Evolutionary conservation across 768 basidiomycete species (phyloP), one percentile per base, ranked within the genome.

Genomic region (Leccinum obscurum): DNA sequence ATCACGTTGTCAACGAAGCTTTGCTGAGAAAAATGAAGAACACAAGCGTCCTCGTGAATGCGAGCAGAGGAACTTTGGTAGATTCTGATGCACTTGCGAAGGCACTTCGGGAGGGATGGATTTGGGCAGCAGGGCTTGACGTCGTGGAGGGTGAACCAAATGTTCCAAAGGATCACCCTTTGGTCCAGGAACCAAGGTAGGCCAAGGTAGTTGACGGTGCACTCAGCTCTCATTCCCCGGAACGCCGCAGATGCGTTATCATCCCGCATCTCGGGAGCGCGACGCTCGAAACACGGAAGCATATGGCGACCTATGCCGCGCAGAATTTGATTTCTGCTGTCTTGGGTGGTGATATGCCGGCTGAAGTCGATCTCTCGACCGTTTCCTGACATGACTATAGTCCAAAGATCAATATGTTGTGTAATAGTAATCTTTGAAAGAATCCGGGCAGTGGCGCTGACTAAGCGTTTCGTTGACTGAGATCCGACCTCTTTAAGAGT

Each of bases 191-290:
- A 57, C 87, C 88, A 15, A 83, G 85, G 86, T 93, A 66, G 68
- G 76, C 76, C 58, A 3, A 24, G 13, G 13, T 52, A 7, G 3
- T 8, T 26, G 46, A 44, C 46, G n/a, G 13, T 54, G 55, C 58
- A 34, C 22, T 46, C 6, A 24, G 11, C 34, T 46, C 26, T 59
- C 44, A 54, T 44, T 32, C 10, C 14, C 14, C 17, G 24, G 44
- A 37, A 62, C 7, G 22, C 48, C 20, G 22, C 67, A 93, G 90
- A 70, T 92, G 89, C 63, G 80, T 89, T 8, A 82, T 96, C 11
- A 64, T 99, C 32, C 96, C 96, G 0, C 96, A 99, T 68, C 87
- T 99, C 54, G 97, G 85, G 20, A 93, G 92, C 63, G 95, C 92
- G 3, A 95, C 95, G 15, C 77, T 85, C 10, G 91, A 97, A 75